Conservation (phyloP, 2,329 filamentous ascomycete species). For the Bimuria novae-zelandiae region DNA sequence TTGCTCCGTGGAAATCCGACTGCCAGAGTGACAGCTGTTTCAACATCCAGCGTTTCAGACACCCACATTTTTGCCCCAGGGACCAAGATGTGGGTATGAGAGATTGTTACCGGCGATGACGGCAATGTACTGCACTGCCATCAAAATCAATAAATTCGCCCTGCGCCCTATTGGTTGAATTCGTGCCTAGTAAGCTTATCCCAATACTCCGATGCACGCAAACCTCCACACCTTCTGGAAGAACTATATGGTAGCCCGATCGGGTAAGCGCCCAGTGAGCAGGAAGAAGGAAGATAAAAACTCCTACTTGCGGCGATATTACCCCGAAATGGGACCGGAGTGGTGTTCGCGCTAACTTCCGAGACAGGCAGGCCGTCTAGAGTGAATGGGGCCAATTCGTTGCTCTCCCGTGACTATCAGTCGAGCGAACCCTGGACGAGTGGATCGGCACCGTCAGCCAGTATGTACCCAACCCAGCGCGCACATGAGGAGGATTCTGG, state of each 20-base stretch:
- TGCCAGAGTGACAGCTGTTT: background rate
- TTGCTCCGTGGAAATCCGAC: background rate
- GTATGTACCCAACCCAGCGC: background rate
- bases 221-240: conserved; percentile 6
- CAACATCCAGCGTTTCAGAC: background rate
- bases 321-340: background rate
- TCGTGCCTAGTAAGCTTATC: conserved; percentile 5
- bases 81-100: background rate
- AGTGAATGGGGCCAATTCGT: background rate
- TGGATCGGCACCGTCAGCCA: background rate
- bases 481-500: background rate
- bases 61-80: background rate
- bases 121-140: conserved; percentile 1
- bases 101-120: background rate
- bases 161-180: background rate
- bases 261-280: background rate
- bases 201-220: conserved; percentile 3
- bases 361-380: conserved; percentile 4
- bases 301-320: background rate
- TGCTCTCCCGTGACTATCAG: conserved; percentile 2
- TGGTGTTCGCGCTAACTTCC: conserved; percentile 1
- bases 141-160: conserved; percentile 7
- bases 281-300: background rate
- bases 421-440: background rate
- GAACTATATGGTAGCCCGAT: background rate